phyloP scores from a whole-genome alignment of 164 flowering plant species.

The Annona cherimola region DNA sequence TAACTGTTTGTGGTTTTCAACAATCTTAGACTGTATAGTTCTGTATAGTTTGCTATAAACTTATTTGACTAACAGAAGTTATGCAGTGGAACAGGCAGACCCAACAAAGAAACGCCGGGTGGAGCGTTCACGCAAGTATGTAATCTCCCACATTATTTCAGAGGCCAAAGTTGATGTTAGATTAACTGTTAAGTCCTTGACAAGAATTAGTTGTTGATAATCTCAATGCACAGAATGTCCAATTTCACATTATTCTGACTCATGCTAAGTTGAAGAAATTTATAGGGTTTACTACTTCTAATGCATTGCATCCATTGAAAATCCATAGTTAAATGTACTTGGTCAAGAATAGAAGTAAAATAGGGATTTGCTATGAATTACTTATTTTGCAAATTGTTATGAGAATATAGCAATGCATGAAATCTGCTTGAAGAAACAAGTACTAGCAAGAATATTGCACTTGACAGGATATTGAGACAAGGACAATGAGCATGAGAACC shows the following conservation, averaged over 20 bases:
- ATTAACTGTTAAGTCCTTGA: not conserved
- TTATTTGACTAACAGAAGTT: slow-evolving; percentile 15
- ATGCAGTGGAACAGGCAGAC: slow-evolving; percentile 63
- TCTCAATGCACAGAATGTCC: not conserved
- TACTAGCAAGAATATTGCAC: no score
- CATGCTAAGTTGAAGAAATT: not conserved
- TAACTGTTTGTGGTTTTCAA: no score
- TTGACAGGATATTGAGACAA: no score
- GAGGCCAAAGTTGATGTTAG: not conserved
- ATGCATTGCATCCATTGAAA: no score
- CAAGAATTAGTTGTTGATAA: not conserved
- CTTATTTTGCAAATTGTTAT: no score
- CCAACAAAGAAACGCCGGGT: slow-evolving; percentile 77
- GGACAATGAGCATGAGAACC: no score
- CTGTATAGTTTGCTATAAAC: slow-evolving; percentile 5
- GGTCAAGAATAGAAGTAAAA: no score
- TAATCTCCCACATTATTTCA: slow-evolving; percentile 7
- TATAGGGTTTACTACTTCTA: not conserved
- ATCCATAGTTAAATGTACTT: no score
- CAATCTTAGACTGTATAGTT: not conserved
- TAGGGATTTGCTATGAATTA: no score
- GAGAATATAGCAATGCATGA: no score
- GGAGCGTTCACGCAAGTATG: slow-evolving; percentile 78
- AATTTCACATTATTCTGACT: not conserved
- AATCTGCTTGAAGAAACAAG: no score